Percentiles rank a stretch among this genome's conserved stretches.
phyloP scores from a whole-genome alignment of 1,139 yeast genomes.

The Trichomonascaceae sp. region DNA sequence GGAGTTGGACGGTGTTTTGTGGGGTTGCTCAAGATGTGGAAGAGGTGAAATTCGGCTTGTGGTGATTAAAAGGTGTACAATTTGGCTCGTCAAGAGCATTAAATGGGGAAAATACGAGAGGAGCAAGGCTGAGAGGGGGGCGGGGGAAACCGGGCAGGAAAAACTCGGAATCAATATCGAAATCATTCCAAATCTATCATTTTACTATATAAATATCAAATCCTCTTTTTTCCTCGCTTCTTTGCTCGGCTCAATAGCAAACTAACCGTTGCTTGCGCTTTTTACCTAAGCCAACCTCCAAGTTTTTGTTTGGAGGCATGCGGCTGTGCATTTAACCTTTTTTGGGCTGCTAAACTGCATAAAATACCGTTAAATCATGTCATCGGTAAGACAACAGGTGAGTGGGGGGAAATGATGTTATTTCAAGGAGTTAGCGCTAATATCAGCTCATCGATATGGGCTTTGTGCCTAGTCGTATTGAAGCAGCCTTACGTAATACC shows the following conservation, averaged over 20 bases:
- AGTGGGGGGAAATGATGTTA: not conserved
- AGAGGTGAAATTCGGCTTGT: not conserved
- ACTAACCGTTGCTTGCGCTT: not conserved
- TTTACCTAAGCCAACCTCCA: not conserved
- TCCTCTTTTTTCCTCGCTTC: not conserved
- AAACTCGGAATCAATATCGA: too few species aligned
- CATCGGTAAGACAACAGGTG: not conserved
- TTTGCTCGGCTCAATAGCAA: not conserved
- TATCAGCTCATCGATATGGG: slow-evolving; percentile 31
- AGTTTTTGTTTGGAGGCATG: not conserved
- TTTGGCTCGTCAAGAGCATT: not conserved
- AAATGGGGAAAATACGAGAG: not conserved
- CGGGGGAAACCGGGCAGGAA: too few species aligned
- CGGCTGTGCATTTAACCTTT: not conserved
- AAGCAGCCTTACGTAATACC: slow-evolving; percentile 29
- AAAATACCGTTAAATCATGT: not conserved
- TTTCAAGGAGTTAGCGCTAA: not conserved
- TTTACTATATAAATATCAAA: too few species aligned
- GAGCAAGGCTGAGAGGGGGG: too few species aligned
- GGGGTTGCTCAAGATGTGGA: not conserved
- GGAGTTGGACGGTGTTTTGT: not conserved
- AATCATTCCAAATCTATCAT: too few species aligned
- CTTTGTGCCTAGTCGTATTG: slow-evolving; percentile 29
- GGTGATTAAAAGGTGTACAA: not conserved
- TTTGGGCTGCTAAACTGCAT: not conserved